Percentiles rank a stretch among this genome's conserved stretches.
Evolutionary conservation across 2,329 filamentous ascomycete species (phyloP).

Genomic region (Alternaria panax): DNA sequence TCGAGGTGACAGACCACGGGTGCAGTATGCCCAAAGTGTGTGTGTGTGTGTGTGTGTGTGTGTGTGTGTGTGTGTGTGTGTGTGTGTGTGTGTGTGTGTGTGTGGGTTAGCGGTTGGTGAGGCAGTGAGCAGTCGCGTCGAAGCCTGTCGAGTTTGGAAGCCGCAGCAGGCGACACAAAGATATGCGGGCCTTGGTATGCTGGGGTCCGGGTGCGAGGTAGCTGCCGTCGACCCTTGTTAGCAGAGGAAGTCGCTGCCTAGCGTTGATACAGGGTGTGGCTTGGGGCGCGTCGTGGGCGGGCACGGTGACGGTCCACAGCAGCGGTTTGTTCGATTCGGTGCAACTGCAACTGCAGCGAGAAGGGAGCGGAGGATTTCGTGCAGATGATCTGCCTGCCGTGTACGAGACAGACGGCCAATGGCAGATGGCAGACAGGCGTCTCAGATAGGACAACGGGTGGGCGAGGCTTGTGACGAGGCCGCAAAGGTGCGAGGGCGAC

Average conservation of each 20-base stretch:
- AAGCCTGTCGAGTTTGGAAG: slow-evolving; percentile 36
- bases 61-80: too few species aligned
- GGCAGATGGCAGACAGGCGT: slow-evolving; percentile 47
- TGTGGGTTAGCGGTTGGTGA: too few species aligned
- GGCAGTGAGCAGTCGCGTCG: background rate
- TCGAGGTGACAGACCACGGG: too few species aligned
- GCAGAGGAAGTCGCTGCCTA: slow-evolving; percentile 16
- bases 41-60: too few species aligned
- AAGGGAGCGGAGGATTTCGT: slow-evolving; percentile 57
- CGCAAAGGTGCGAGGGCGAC: slow-evolving; percentile 14
- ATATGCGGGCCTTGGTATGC: slow-evolving; percentile 36
- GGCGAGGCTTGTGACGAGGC: slow-evolving; percentile 48
- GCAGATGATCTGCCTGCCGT: slow-evolving; percentile 59
- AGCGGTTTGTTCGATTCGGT: slow-evolving; percentile 10
- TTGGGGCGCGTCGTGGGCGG: slow-evolving; percentile 20
- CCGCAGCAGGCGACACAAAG: slow-evolving; percentile 49
- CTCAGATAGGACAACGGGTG: slow-evolving; percentile 43
- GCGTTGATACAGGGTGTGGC: slow-evolving; percentile 16
- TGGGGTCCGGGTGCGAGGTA: slow-evolving; percentile 23
- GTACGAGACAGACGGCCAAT: slow-evolving; percentile 41
- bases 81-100: too few species aligned
- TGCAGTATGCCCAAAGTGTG: too few species aligned
- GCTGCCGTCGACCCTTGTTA: slow-evolving; percentile 21
- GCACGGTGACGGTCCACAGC: slow-evolving; percentile 5
- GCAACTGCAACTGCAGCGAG: slow-evolving; percentile 28